phyloP scores from a whole-genome alignment of 768 basidiomycete genomes.

The Cystobasidium tubakii region DNA sequence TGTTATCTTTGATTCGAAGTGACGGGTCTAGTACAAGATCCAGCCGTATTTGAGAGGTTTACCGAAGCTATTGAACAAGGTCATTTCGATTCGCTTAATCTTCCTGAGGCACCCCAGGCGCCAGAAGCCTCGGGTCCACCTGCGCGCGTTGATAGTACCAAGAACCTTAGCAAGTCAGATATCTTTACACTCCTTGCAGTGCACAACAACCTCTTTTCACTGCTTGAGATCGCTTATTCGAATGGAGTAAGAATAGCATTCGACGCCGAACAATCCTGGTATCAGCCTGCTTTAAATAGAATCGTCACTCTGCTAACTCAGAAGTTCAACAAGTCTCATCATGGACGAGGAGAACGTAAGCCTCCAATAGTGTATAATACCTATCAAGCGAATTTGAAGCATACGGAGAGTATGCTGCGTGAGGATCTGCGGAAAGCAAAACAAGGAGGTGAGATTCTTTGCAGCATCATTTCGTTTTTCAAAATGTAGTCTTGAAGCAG shows the following conservation, averaged over 20 bases:
- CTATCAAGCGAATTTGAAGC: constrained; percentile 28
- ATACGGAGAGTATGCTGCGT: neutral
- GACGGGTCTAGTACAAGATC: constrained; percentile 43
- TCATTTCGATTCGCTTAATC: neutral
- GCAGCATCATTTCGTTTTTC: constrained; percentile 27
- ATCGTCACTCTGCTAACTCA: constrained; percentile 41
- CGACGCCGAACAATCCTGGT: constrained; percentile 48
- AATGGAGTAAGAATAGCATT: constrained; percentile 44
- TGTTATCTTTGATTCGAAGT: no score
- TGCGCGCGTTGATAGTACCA: no score
- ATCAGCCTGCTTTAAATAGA: constrained; percentile 45
- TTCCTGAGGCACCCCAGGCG: neutral
- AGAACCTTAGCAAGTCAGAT: constrained; percentile 36
- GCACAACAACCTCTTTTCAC: constrained; percentile 40
- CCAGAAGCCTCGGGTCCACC: constrained; percentile 21
- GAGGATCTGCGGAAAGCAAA: constrained; percentile 3
- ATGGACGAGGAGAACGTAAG: neutral
- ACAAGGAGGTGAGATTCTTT: constrained; percentile 36
- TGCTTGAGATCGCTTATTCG: constrained; percentile 38
- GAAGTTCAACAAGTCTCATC: constrained; percentile 44
- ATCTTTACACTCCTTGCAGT: constrained; percentile 41
- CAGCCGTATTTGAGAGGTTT: constrained; percentile 38
- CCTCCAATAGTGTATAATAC: constrained; percentile 40
- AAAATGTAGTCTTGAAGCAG: constrained; percentile 35
- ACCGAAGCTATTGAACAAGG: constrained; percentile 39